Evolutionary conservation across 257 asterid species (phyloP).

Genomic region (Petunia axillaris): DNA sequence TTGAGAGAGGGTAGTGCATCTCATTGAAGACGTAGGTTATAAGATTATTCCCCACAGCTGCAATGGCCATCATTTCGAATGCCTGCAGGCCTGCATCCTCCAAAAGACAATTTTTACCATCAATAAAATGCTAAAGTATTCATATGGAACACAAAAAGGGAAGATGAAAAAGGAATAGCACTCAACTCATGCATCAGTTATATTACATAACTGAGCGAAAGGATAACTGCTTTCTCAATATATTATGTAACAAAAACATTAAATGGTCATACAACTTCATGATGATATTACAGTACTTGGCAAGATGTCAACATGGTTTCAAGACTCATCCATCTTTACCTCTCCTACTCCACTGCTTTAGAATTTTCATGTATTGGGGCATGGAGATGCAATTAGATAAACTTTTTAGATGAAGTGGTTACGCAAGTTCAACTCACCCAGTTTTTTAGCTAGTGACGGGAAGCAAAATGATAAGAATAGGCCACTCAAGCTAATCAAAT

Average conservation of each 20-base stretch:
- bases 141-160: background rate
- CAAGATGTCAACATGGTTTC: too few relatives aligned
- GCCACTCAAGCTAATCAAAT: background rate
- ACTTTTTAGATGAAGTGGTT: too few relatives aligned
- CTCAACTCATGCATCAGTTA: background rate
- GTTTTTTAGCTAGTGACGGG: too few relatives aligned
- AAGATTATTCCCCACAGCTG: conserved; percentile 77
- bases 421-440: background rate
- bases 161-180: background rate
- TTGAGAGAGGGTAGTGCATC: conserved; percentile 72
- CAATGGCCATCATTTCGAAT: conserved; percentile 83
- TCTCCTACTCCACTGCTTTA: too few relatives aligned
- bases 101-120: background rate
- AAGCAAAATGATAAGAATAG: background rate
- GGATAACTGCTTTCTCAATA: too few relatives aligned
- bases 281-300: too few relatives aligned
- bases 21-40: conserved; percentile 72
- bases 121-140: background rate
- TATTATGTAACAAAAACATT: too few relatives aligned
- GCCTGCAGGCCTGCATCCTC: conserved; percentile 60
- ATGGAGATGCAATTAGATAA: too few relatives aligned
- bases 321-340: too few relatives aligned
- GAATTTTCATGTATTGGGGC: too few relatives aligned
- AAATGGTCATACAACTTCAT: too few relatives aligned
- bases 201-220: too few relatives aligned